These are phyloP conservation scores for Solanum ossicruentum DNA, from an alignment of 257 asterid genomes.

Conservation along the genomic window DNA sequence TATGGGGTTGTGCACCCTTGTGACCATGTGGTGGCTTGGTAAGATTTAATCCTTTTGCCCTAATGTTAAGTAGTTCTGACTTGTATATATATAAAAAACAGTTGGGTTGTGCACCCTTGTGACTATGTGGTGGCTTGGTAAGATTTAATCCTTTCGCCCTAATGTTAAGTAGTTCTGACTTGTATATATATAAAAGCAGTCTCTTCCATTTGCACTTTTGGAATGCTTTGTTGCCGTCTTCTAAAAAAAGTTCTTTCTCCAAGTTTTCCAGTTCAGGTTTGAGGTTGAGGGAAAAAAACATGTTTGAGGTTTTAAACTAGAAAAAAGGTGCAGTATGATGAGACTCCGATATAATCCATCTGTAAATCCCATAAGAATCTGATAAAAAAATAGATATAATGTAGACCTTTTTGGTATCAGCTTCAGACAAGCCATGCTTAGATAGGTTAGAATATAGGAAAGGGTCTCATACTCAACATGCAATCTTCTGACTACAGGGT, in stretches of 20 bases:
- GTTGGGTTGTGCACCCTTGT: constrained; percentile 67
- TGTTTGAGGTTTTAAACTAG: not conserved
- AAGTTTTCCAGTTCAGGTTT: not conserved
- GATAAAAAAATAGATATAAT: not conserved
- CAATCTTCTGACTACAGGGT: not conserved
- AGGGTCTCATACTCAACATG: not conserved
- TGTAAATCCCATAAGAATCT: not conserved
- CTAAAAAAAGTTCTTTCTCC: not conserved
- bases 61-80: not conserved
- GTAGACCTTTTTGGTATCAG: not conserved
- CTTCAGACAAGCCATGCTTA: not conserved
- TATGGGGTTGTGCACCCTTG: constrained; percentile 77
- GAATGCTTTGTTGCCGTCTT: not conserved
- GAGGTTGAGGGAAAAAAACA: not conserved
- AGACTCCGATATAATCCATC: not conserved
- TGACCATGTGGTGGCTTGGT: constrained; percentile 99
- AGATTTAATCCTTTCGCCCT: constrained; percentile 1
- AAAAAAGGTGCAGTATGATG: not conserved
- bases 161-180: not conserved
- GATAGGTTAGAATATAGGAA: not conserved
- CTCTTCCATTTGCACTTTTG: not conserved
- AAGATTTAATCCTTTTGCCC: constrained; percentile 4
- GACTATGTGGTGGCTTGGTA: constrained; percentile 98
- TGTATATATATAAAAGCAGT: not conserved
- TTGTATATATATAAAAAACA: too few relatives aligned